Percentiles rank a stretch among this genome's conserved stretches.
Evolutionary conservation across 1,284 basidiomycete genomes (phyloP).

Genomic region (Clitocybe nebularis): DNA sequence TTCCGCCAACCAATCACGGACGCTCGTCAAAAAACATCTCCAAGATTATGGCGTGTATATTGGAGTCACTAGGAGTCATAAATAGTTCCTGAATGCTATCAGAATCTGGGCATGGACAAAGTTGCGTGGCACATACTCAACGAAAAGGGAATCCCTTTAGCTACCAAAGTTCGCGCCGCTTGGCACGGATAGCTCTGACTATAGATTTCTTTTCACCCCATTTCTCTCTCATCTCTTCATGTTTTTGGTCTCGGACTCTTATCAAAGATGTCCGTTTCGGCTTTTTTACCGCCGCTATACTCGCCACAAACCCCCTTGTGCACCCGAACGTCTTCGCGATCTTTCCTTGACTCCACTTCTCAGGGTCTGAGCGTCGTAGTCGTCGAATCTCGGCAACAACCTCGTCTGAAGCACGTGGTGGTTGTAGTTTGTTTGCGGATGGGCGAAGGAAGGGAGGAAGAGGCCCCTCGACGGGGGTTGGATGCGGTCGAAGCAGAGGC

Average conservation of each 20-base stretch:
- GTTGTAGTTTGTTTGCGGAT: conserved; percentile 29
- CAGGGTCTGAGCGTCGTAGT: conserved; percentile 50
- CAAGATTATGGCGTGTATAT: too few species aligned
- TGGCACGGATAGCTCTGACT: conserved; percentile 49
- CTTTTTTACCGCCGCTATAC: conserved; percentile 53
- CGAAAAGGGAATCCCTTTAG: too few species aligned
- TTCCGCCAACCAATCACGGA: conserved; percentile 31
- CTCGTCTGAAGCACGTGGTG: conserved; percentile 44
- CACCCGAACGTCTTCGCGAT: conserved; percentile 59
- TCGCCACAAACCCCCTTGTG: conserved; percentile 50
- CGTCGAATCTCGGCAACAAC: conserved; percentile 52
- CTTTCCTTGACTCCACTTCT: conserved; percentile 43
- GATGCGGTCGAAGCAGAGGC: conserved; percentile 49
- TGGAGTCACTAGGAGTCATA: too few species aligned
- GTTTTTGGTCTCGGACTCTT: conserved; percentile 34
- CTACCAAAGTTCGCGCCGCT: conserved; percentile 60
- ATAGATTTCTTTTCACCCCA: conserved; percentile 61
- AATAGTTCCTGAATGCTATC: too few species aligned
- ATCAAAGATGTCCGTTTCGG: conserved; percentile 35
- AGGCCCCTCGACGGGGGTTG: conserved; percentile 23
- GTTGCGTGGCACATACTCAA: too few species aligned
- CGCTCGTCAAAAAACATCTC: too few species aligned
- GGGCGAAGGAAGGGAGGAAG: conserved; percentile 45
- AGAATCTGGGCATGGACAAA: too few species aligned
- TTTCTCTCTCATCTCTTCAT: conserved; percentile 36